Percentiles rank a stretch among this genome's conserved stretches.
Evolutionary conservation across 2,329 filamentous ascomycete genomes (phyloP).

Genomic region (Orbilia blumenaviensis): DNA sequence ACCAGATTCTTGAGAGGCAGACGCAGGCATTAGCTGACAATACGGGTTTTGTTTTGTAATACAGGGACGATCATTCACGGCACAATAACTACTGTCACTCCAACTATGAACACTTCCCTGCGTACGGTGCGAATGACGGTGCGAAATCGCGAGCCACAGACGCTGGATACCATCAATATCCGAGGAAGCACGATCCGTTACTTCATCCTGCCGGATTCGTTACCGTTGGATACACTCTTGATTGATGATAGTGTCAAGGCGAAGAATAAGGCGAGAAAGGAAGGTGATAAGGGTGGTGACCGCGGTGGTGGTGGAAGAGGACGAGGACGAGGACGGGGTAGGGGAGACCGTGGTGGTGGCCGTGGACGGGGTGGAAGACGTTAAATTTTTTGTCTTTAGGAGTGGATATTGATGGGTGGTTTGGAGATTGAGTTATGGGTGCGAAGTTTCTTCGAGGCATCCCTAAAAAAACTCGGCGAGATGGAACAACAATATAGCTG

Average conservation of each 20-base stretch:
- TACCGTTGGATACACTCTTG: conserved; percentile 92
- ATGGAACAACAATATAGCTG: not conserved
- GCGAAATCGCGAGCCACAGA: conserved; percentile 84
- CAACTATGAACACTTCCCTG: conserved; percentile 97
- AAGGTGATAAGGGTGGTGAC: conserved; percentile 70
- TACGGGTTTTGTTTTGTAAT: no score
- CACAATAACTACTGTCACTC: conserved; percentile 94
- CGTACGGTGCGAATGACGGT: conserved; percentile 96
- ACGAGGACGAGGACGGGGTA: conserved; percentile 63
- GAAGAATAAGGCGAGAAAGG: conserved; percentile 99
- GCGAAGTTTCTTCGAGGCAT: conserved; percentile 14
- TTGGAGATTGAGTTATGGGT: not conserved
- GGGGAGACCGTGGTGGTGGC: conserved; percentile 61
- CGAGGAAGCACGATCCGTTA: conserved; percentile 96
- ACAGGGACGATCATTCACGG: conserved; percentile 93
- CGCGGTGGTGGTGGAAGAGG: conserved; percentile 65
- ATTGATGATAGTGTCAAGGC: conserved; percentile 98
- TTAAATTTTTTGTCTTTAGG: conserved; percentile 54
- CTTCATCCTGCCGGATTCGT: conserved; percentile 92
- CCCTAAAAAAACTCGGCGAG: not conserved
- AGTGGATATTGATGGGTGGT: not conserved
- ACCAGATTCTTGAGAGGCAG: not conserved
- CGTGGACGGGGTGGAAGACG: conserved; percentile 59
- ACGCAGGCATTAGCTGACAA: conserved; percentile 39
- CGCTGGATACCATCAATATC: conserved; percentile 94